Evolutionary conservation across 1,139 yeast genomes (phyloP), one percentile per base, ranked within the genome.

Genomic region (Spathaspora sp.): DNA sequence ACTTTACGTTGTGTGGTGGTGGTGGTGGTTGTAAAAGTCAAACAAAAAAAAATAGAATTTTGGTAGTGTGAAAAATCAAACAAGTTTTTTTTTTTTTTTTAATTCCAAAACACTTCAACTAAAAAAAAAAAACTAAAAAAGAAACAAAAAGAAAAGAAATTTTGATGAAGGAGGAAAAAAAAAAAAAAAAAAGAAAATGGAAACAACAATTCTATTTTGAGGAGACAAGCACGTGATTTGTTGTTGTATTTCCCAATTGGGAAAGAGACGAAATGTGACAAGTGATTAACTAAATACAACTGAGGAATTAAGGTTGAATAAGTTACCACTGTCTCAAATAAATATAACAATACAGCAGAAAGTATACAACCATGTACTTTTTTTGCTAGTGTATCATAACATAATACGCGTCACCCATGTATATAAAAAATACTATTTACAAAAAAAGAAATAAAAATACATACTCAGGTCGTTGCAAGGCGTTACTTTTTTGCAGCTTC

Each of bases 341-440:
- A n/a, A n/a, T n/a, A n/a, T n/a, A n/a, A n/a, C n/a, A n/a, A n/a
- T n/a, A n/a, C n/a, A n/a, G n/a, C n/a, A n/a, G n/a, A n/a, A n/a
- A n/a, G n/a, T n/a, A n/a, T n/a, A n/a, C n/a, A n/a, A n/a, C n/a
- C n/a, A n/a, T n/a, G n/a, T n/a, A n/a, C n/a, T n/a, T n/a, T n/a
- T n/a, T n/a, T n/a, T n/a, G n/a, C n/a, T n/a, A n/a, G n/a, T n/a
- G n/a, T n/a, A n/a, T n/a, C n/a, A n/a, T n/a, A n/a, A n/a, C n/a
- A n/a, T n/a, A n/a, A n/a, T n/a, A n/a, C n/a, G n/a, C n/a, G n/a
- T n/a, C n/a, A n/a, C n/a, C n/a, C n/a, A n/a, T n/a, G n/a, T n/a
- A n/a, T n/a, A n/a, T n/a, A n/a, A n/a, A n/a, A 31, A 13, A 31
- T 7, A 13, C 36, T 31, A 38, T 38, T 38, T 38, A 38, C 41